These are phyloP conservation scores for Astrothelium macrocarpum DNA, from an alignment of 495 filamentous ascomycete genomes.

Conservation along the genomic window DNA sequence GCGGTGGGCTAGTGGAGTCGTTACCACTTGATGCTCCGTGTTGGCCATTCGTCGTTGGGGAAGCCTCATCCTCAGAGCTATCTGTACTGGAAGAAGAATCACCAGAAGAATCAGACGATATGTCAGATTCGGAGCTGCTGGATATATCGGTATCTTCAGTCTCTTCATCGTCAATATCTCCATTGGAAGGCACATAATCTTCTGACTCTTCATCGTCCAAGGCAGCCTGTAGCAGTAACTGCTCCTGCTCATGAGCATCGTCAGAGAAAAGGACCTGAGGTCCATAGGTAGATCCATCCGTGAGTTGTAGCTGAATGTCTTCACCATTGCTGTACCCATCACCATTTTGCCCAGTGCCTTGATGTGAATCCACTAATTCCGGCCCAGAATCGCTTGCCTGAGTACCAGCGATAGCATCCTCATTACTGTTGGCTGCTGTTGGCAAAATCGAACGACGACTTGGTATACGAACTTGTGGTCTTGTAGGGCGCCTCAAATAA, in stretches of 20 bases:
- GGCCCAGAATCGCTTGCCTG: slow-evolving; percentile 27
- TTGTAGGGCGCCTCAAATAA: slow-evolving; percentile 48
- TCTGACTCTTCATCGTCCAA: background rate
- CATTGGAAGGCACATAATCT: background rate
- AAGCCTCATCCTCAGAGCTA: background rate
- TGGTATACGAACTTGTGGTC: slow-evolving; percentile 66
- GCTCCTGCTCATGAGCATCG: background rate
- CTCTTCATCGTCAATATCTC: background rate
- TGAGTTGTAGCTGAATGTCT: background rate
- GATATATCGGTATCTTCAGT: background rate
- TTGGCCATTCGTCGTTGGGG: background rate
- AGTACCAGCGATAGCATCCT: slow-evolving; percentile 33
- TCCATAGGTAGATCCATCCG: background rate
- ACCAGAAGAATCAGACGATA: background rate
- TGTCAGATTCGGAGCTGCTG: slow-evolving; percentile 16
- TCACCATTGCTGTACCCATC: background rate
- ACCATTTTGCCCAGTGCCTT: background rate
- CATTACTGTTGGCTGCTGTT: slow-evolving; percentile 34
- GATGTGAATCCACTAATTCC: slow-evolving; percentile 14
- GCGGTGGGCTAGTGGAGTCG: background rate
- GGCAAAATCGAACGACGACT: slow-evolving; percentile 62
- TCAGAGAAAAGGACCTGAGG: background rate
- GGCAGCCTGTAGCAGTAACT: background rate
- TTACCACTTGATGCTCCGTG: background rate
- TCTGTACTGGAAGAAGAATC: background rate